phyloP scores from a whole-genome alignment of 371 early-diverging fungal genomes.

The Mortierella polycephala region DNA sequence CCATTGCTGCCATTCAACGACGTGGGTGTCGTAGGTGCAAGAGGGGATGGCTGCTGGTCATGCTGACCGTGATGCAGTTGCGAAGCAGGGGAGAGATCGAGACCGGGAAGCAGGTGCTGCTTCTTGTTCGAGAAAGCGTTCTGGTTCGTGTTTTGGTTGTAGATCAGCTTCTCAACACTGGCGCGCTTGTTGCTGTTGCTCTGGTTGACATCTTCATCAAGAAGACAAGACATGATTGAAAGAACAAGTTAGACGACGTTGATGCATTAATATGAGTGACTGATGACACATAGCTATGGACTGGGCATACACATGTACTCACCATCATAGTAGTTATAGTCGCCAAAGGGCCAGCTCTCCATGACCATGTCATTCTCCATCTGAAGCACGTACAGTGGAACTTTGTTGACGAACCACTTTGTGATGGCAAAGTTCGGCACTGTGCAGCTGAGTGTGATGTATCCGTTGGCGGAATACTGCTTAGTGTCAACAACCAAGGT shows the following conservation, averaged over 20 bases:
- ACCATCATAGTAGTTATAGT: conserved; percentile 50
- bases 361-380: conserved; percentile 53
- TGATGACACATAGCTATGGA: neutral
- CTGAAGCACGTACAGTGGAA: conserved; percentile 55
- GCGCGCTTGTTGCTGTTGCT: conserved; percentile 32
- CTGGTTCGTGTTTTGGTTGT: conserved; percentile 8
- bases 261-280: neutral
- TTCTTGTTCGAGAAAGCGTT: conserved; percentile 24
- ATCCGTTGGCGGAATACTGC: conserved; percentile 51
- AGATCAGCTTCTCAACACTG: conserved; percentile 26
- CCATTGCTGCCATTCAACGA: conserved; percentile 16
- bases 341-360: conserved; percentile 58
- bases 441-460: conserved; percentile 44
- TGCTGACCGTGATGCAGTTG: conserved; percentile 12
- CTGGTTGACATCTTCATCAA: conserved; percentile 11
- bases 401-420: conserved; percentile 52
- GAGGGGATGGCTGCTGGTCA: conserved; percentile 23
- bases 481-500: conserved; percentile 51
- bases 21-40: conserved; percentile 25
- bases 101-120: conserved; percentile 23
- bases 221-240: neutral
- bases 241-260: neutral
- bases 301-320: neutral
- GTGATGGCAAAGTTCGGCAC: conserved; percentile 55
- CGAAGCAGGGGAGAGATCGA: conserved; percentile 24